Percentiles rank a stretch among this genome's conserved stretches.
Conservation (phyloP, 2,329 filamentous ascomycete genomes). For the Sporothrix phasma region DNA sequence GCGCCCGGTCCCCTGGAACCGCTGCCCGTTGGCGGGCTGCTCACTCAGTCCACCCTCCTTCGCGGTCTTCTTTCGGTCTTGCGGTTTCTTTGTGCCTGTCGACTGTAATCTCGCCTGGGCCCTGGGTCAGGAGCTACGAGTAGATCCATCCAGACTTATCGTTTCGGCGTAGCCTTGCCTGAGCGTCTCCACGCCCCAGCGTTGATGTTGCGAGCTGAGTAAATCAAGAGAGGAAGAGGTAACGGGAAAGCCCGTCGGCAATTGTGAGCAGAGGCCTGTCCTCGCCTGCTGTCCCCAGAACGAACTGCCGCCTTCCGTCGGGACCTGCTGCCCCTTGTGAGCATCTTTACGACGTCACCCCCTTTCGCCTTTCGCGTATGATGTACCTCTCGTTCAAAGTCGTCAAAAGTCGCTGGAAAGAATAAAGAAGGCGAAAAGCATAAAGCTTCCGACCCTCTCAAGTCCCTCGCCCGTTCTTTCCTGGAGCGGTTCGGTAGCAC, state of each 20-base stretch:
- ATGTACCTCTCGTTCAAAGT: no score
- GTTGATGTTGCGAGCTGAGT: not conserved
- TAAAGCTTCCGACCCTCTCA: not conserved
- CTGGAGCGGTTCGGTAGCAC: not conserved
- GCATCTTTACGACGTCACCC: no score
- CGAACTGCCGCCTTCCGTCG: not conserved
- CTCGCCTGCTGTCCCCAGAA: not conserved
- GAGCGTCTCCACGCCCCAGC: not conserved
- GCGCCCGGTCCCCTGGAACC: not conserved
- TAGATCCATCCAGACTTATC: not conserved
- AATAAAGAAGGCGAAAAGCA: no score
- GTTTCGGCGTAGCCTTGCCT: not conserved
- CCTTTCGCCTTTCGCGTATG: no score
- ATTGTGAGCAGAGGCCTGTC: not conserved
- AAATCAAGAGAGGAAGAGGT: not conserved
- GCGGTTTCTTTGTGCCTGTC: not conserved
- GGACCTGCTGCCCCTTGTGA: not conserved
- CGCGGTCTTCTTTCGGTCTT: not conserved
- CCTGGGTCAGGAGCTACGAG: not conserved
- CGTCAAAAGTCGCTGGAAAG: no score
- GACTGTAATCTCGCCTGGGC: not conserved
- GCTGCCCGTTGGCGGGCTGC: not conserved
- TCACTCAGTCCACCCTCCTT: conserved; percentile 1
- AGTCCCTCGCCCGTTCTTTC: conserved; percentile 2
- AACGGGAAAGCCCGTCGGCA: not conserved